Evolutionary conservation across 2,329 filamentous ascomycete species (phyloP).

Genomic region (Tetracladium maxilliforme): DNA sequence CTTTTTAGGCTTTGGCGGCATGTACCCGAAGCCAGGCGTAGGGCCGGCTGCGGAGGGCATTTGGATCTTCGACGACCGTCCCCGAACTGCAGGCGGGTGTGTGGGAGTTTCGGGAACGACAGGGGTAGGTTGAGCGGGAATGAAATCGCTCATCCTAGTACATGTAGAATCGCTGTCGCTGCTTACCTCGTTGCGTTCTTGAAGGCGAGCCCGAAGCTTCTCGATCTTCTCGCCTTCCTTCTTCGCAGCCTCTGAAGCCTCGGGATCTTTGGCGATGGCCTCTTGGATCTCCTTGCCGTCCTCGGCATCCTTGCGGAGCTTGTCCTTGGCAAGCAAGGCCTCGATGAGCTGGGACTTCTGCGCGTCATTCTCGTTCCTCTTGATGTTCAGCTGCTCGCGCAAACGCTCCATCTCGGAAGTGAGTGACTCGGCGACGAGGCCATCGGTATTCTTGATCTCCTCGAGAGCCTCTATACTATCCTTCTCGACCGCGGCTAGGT

Average conservation of each 20-base stretch:
- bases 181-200: constrained; percentile 43
- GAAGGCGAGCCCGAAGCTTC: constrained; percentile 36
- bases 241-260: constrained; percentile 16
- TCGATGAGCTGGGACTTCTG: constrained; percentile 45
- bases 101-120: too few relatives aligned
- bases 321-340: constrained; percentile 44
- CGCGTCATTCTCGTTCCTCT: too few relatives aligned
- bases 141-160: too few relatives aligned
- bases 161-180: constrained; percentile 1
- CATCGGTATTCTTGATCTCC: constrained; percentile 43
- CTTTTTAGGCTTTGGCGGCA: too few relatives aligned
- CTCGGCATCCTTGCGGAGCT: constrained; percentile 38
- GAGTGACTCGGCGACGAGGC: constrained; percentile 7
- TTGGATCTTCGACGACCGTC: too few relatives aligned
- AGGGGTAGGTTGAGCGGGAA: too few relatives aligned
- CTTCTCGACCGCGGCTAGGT: constrained; percentile 38
- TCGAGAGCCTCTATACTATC: constrained; percentile 38
- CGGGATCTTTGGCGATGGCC: not conserved
- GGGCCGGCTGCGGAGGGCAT: too few relatives aligned
- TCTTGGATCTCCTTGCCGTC: constrained; percentile 12
- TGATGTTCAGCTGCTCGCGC: too few relatives aligned
- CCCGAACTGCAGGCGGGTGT: too few relatives aligned
- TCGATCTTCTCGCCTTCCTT: constrained; percentile 40
- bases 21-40: too few relatives aligned
- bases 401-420: too few relatives aligned